Base-by-base conservation (phyloP, 805 yeast species). In the Cyberlindnera xishuangbannaensis region DNA sequence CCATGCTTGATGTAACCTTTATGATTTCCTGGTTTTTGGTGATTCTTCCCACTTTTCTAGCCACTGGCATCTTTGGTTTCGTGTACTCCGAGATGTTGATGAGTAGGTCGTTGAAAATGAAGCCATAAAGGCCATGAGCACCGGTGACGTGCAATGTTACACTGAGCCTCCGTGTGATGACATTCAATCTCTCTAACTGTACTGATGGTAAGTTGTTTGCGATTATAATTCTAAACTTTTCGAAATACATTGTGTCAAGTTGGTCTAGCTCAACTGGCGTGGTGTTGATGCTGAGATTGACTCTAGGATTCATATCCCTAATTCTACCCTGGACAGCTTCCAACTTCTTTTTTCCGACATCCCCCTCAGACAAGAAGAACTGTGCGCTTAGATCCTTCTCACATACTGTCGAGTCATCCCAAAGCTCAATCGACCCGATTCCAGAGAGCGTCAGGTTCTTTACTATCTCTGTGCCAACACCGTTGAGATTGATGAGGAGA, bases 391-490 rank as follows among this genome's bases (percentile, higher is more conserved):
- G 67, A 51, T 85, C 95, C 26, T 69, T 73, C 23, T 72, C 81
- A 2, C 56, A 51, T 2, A 84, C 73, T 0, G 30, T 47, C 3
- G 77, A 59, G 21, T 57, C 49, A 58, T 88, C 97, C 35, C 78
- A 51, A 0, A 92, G 61, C n/a, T 79, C 78, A 18, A 90, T 58
- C 1, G 79, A 63, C 4, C 95, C 95, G 37, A 90, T 65, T 5
- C 98, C 98, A 18, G 95, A 94, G 16, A 92, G 67, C 14, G 84
- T 84, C 30, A 92, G 56, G 55, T 88, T 88, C 58, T 92, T 90
- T 23, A 79, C 74, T 9, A 83, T 68, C 55, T 90, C 98, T 12
- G 78, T 75, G 6, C 94, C 94, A 7, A 84, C 67, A 1, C 85
- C 84, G 9, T 88, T 82, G 12, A 86, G 48, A 41, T 83, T 81